phyloP scores from a whole-genome alignment of 2,329 filamentous ascomycete species.

The Alternaria angustiovoidea region DNA sequence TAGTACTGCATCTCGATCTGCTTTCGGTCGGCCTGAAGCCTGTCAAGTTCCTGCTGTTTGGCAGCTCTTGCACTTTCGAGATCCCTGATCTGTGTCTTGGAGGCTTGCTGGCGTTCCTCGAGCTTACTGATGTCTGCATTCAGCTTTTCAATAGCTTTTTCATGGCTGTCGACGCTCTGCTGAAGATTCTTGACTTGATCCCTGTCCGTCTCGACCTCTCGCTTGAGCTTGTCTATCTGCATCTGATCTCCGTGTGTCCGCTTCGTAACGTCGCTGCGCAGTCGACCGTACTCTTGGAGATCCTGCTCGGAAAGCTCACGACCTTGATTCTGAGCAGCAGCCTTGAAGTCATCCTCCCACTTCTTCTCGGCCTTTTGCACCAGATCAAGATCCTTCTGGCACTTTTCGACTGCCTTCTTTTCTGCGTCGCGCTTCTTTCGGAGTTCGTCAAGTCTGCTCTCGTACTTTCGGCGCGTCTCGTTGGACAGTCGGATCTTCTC shows the following conservation, averaged over 20 bases:
- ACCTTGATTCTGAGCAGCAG: conserved; percentile 84
- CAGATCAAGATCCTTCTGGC: conserved; percentile 79
- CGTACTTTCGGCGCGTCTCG: conserved; percentile 72
- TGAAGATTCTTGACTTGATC: conserved; percentile 89
- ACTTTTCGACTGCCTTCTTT: conserved; percentile 71
- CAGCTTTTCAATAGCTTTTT: conserved; percentile 76
- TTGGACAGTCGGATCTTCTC: conserved; percentile 84
- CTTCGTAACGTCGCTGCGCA: conserved; percentile 85
- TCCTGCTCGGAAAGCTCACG: conserved; percentile 85
- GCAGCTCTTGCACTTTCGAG: conserved; percentile 78
- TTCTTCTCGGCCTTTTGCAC: conserved; percentile 90
- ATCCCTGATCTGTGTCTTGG: conserved; percentile 70
- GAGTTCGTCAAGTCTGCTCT: conserved; percentile 73
- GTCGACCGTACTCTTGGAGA: conserved; percentile 85
- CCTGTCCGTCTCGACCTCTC: conserved; percentile 89
- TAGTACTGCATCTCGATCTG: conserved; percentile 78
- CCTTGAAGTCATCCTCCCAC: conserved; percentile 87
- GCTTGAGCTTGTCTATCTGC: conserved; percentile 84
- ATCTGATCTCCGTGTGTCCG: conserved; percentile 82
- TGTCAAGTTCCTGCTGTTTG: conserved; percentile 92
- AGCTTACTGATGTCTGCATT: conserved; percentile 75
- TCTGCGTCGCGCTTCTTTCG: conserved; percentile 80
- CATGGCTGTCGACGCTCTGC: conserved; percentile 81
- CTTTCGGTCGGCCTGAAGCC: conserved; percentile 49
- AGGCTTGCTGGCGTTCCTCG: conserved; percentile 70